These are phyloP conservation scores for Leccinum imitatum DNA, from an alignment of 768 basidiomycete genomes.

Conservation along the genomic window DNA sequence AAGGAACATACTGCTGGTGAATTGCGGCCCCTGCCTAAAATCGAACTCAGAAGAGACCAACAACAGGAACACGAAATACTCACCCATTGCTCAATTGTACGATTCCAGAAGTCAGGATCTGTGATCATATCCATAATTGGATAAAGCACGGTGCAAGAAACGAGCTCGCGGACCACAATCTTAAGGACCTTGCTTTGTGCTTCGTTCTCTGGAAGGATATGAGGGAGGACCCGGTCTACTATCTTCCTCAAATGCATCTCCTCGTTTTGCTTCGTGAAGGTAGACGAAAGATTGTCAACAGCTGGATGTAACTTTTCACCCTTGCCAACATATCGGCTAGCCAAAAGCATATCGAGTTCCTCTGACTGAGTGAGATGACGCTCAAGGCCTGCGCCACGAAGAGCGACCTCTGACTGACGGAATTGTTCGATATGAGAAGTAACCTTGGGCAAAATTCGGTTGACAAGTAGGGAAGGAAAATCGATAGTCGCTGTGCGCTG, in stretches of 20 bases:
- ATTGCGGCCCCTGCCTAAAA: constrained; percentile 64
- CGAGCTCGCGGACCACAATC: constrained; percentile 78
- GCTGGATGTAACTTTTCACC: constrained; percentile 79
- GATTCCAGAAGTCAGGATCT: constrained; percentile 98
- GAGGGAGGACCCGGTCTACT: constrained; percentile 68
- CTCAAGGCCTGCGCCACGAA: constrained; percentile 80
- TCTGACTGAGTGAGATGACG: constrained; percentile 85
- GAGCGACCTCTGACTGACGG: constrained; percentile 82
- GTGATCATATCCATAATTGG: constrained; percentile 91
- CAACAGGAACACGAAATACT: constrained; percentile 33
- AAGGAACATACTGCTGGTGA: constrained; percentile 54
- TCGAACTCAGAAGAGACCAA: constrained; percentile 9
- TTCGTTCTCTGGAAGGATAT: constrained; percentile 76
- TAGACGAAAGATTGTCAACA: constrained; percentile 83
- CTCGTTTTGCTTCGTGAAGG: constrained; percentile 86
- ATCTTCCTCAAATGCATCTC: constrained; percentile 78
- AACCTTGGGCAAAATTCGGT: constrained; percentile 83
- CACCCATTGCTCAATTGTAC: constrained; percentile 87
- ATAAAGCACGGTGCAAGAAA: constrained; percentile 77
- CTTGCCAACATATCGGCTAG: constrained; percentile 70
- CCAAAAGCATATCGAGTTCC: constrained; percentile 83
- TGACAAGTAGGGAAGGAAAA: constrained; percentile 72
- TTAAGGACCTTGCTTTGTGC: constrained; percentile 65
- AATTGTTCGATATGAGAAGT: constrained; percentile 89
- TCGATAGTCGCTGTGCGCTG: constrained; percentile 62